phyloP scores from a whole-genome alignment of 371 early-diverging fungal genomes.

The Rhizopus stolonifer region DNA sequence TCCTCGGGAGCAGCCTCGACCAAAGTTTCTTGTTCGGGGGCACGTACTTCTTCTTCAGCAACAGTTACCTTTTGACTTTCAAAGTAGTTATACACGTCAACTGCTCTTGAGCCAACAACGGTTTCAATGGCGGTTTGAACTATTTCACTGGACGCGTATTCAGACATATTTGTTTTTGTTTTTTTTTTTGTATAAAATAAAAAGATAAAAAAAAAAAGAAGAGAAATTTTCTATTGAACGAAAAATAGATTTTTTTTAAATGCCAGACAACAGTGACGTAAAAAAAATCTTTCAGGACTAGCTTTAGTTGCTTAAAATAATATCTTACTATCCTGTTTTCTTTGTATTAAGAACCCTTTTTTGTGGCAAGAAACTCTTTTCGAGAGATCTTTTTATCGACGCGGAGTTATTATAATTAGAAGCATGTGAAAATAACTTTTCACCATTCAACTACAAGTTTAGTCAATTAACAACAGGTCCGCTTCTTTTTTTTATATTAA shows the following conservation, averaged over 20 bases:
- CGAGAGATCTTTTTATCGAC: too few relatives aligned
- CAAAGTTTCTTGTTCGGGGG: background rate
- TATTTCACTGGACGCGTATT: constrained; percentile 16
- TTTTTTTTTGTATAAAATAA: constrained; percentile 1
- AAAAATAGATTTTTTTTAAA: constrained; percentile 6
- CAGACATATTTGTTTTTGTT: constrained; percentile 8
- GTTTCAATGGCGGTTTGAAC: constrained; percentile 32
- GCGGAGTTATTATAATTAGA: constrained; percentile 6
- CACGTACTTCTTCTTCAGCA: constrained; percentile 3
- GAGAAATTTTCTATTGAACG: background rate
- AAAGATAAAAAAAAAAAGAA: constrained; percentile 12
- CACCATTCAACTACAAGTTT: too few relatives aligned
- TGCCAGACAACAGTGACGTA: background rate
- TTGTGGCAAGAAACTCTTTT: too few relatives aligned
- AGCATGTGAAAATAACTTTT: constrained; percentile 1
- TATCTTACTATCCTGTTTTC: too few relatives aligned
- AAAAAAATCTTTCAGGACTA: background rate
- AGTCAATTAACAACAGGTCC: too few relatives aligned
- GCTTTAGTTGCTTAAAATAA: too few relatives aligned
- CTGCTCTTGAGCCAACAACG: constrained; percentile 23
- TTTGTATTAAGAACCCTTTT: too few relatives aligned
- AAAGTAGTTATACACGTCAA: constrained; percentile 28
- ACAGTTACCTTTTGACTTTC: constrained; percentile 9
- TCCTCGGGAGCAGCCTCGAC: background rate
- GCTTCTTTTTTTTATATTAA: too few relatives aligned